Evolutionary conservation across 1,284 basidiomycete species (phyloP).

Genomic region (Trichosporon sp.): DNA sequence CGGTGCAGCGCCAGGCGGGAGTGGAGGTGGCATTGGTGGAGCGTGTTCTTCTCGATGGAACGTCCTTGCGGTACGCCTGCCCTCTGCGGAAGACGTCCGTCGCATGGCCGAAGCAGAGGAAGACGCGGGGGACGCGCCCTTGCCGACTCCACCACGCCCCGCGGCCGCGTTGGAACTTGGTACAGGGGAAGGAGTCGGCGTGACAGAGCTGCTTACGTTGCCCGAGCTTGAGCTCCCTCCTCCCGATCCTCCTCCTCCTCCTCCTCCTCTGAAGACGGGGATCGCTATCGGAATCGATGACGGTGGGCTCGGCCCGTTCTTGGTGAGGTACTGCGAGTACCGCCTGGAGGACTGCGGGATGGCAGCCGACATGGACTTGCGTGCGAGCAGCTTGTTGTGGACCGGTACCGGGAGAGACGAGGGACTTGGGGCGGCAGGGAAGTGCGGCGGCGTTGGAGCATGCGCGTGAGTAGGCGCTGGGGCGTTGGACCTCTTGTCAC

Average conservation of each 20-base stretch:
- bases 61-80: not conserved
- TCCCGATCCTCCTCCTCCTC: not conserved
- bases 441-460: not conserved
- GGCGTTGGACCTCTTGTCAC: not conserved
- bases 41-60: not conserved
- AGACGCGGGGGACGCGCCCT: not conserved
- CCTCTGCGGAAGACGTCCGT: not conserved
- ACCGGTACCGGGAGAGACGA: not conserved
- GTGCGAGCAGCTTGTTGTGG: constrained; percentile 18
- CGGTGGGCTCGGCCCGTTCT: not conserved
- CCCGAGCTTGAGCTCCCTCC: not conserved
- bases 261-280: not conserved
- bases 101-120: not conserved
- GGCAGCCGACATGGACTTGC: constrained; percentile 14
- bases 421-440: not conserved
- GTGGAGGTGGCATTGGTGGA: constrained; percentile 7
- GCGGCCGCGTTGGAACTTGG: not conserved
- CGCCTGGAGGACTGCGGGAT: not conserved
- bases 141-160: not conserved
- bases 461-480: not conserved
- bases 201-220: constrained; percentile 10
- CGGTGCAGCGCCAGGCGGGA: constrained; percentile 10
- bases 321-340: not conserved
- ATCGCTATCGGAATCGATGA: not conserved
- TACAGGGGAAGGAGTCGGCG: not conserved